These are phyloP conservation scores for Cicer judaicum DNA, from an alignment of 306 rosid genomes.

Conservation along the genomic window DNA sequence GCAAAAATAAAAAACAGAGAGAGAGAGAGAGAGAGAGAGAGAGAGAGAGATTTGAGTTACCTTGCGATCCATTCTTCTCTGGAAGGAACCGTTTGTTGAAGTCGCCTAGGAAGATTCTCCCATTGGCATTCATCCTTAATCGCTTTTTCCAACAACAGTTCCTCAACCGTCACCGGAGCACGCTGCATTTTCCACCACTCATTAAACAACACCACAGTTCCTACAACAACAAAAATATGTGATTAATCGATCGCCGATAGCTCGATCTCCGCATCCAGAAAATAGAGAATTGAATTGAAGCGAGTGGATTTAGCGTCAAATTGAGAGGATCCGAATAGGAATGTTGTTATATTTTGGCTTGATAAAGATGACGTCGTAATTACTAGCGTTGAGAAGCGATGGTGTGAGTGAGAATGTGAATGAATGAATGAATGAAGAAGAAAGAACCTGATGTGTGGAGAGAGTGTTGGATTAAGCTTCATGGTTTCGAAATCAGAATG, in stretches of 20 bases:
- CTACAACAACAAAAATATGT: slow-evolving; percentile 11
- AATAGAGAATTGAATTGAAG: slow-evolving; percentile 15
- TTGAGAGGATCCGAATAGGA: slow-evolving; percentile 19
- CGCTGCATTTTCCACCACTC: slow-evolving; percentile 69
- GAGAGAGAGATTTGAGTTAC: slow-evolving; percentile 42
- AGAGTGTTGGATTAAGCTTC: slow-evolving; percentile 37
- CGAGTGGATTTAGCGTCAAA: not conserved
- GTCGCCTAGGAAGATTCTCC: slow-evolving; percentile 87
- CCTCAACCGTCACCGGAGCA: slow-evolving; percentile 63
- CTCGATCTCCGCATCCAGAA: not conserved
- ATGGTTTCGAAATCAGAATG: slow-evolving; percentile 30
- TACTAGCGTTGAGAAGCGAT: slow-evolving; percentile 16
- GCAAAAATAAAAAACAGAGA: not conserved
- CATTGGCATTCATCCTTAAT: slow-evolving; percentile 82
- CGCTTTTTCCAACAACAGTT: slow-evolving; percentile 72
- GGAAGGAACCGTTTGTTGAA: slow-evolving; percentile 69
- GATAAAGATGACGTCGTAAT: no score
- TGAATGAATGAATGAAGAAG: not conserved
- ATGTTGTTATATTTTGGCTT: not conserved
- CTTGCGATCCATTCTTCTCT: slow-evolving; percentile 92
- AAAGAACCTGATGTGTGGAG: slow-evolving; percentile 37
- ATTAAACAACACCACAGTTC: slow-evolving; percentile 42
- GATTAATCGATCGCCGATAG: slow-evolving; percentile 11
- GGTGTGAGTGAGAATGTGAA: slow-evolving; percentile 9
- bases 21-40: not conserved